Evolutionary conservation across 345 rosid genomes (phyloP).

Genomic region (Gossypium thurberi): DNA sequence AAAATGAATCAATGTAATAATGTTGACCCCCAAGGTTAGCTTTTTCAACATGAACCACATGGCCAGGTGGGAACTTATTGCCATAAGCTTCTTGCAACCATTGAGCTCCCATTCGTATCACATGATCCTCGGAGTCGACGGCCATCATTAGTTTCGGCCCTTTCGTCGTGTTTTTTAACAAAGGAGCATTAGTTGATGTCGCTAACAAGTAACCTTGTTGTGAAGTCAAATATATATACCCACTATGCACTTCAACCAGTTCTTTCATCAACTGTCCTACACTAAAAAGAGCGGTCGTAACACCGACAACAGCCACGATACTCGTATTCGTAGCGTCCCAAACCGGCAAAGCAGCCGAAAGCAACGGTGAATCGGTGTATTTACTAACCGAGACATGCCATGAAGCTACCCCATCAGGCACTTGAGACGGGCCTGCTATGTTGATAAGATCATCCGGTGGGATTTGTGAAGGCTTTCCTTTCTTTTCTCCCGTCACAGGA

Average conservation of each 20-base stretch:
- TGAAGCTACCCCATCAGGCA: constrained; percentile 90
- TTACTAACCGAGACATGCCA: constrained; percentile 98
- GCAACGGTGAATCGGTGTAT: constrained; percentile 80
- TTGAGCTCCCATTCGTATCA: constrained; percentile 73
- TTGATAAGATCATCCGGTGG: constrained; percentile 89
- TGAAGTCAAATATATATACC: constrained; percentile 88
- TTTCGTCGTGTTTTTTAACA: constrained; percentile 53
- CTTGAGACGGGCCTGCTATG: constrained; percentile 88
- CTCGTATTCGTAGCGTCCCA: constrained; percentile 66
- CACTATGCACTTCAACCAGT: constrained; percentile 92
- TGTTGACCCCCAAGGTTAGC: constrained; percentile 61
- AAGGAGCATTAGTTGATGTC: constrained; percentile 87
- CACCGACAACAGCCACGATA: constrained; percentile 95
- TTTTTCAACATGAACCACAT: constrained; percentile 67
- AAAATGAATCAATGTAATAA: constrained; percentile 85
- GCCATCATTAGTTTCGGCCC: constrained; percentile 85
- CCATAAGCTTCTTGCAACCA: constrained; percentile 74
- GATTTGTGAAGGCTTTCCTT: constrained; percentile 63
- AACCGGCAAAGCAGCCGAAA: constrained; percentile 93
- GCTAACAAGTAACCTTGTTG: constrained; percentile 90
- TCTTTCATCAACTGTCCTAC: constrained; percentile 96
- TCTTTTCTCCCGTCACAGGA: constrained; percentile 61
- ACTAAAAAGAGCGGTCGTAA: constrained; percentile 86
- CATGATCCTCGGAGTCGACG: constrained; percentile 58
- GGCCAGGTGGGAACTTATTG: constrained; percentile 50